Evolutionary conservation across 192 early-diverging fungal species (phyloP).

Genomic region (Borealophlyctis nickersoniae): DNA sequence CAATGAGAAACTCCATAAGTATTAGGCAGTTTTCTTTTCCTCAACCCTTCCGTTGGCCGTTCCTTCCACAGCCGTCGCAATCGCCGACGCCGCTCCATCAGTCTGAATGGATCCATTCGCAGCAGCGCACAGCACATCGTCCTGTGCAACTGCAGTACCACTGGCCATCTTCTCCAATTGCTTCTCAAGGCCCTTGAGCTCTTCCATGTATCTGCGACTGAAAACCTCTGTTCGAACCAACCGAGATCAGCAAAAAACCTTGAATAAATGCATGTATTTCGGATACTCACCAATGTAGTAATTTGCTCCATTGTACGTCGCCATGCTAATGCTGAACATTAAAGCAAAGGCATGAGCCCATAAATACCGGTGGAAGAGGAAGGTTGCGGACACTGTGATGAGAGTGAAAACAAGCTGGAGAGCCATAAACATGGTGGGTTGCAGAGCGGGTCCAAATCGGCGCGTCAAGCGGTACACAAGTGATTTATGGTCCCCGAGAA

Average conservation of each 20-base stretch:
- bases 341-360: conserved; percentile 54
- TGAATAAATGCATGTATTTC: too few species aligned
- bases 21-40: too few species aligned
- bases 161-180: conserved; percentile 14
- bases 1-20: too few species aligned
- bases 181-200: conserved; percentile 24
- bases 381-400: conserved; percentile 44
- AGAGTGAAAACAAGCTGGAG: conserved; percentile 56
- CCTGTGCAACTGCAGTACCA: too few species aligned
- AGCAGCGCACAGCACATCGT: too few species aligned
- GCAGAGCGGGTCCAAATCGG: conserved; percentile 39
- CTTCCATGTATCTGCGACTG: conserved; percentile 47
- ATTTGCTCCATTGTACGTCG: conserved; percentile 64
- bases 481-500: conserved; percentile 48
- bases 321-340: conserved; percentile 47
- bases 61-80: too few species aligned
- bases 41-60: too few species aligned
- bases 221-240: too few species aligned
- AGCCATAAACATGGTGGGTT: conserved; percentile 57
- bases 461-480: conserved; percentile 8
- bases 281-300: conserved; percentile 77
- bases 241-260: too few species aligned
- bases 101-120: too few species aligned
- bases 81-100: too few species aligned
- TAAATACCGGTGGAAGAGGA: conserved; percentile 50